These are phyloP conservation scores for Globisporangium spinosum DNA, from an alignment of 352 stramenopile genomes.

Conservation along the genomic window DNA sequence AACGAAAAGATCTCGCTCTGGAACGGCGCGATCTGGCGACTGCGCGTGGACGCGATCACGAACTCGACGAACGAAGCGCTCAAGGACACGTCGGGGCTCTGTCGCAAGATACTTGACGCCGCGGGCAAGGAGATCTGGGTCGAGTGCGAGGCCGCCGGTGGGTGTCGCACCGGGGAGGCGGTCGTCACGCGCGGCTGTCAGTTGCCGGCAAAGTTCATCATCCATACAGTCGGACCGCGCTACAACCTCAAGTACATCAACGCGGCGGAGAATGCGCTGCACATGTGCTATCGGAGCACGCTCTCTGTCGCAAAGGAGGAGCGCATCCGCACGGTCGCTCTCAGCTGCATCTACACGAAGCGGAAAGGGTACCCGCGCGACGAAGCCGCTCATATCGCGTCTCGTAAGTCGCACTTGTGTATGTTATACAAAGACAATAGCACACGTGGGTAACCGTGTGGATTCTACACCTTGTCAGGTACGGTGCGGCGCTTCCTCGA, in stretches of 20 bases:
- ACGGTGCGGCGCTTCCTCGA: slow-evolving; percentile 81
- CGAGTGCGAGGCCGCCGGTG: slow-evolving; percentile 54
- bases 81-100: slow-evolving; percentile 55
- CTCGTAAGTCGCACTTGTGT: slow-evolving; percentile 17
- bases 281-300: slow-evolving; percentile 71
- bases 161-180: slow-evolving; percentile 78
- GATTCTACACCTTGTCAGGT: slow-evolving; percentile 6
- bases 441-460: neutral
- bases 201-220: slow-evolving; percentile 56
- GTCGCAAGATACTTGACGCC: slow-evolving; percentile 57
- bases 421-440: neutral
- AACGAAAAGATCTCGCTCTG: slow-evolving; percentile 59
- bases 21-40: slow-evolving; percentile 45
- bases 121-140: slow-evolving; percentile 71
- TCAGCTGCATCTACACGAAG: slow-evolving; percentile 75
- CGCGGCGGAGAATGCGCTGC: slow-evolving; percentile 77
- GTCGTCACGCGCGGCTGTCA: slow-evolving; percentile 77
- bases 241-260: slow-evolving; percentile 78
- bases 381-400: slow-evolving; percentile 71
- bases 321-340: slow-evolving; percentile 51
- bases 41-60: slow-evolving; percentile 69
- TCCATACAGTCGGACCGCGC: slow-evolving; percentile 85
- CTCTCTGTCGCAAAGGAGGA: slow-evolving; percentile 69
- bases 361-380: slow-evolving; percentile 76
- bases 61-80: slow-evolving; percentile 80